Conservation (phyloP, 371 early-diverging fungal genomes). For the Mortierella sp. region DNA sequence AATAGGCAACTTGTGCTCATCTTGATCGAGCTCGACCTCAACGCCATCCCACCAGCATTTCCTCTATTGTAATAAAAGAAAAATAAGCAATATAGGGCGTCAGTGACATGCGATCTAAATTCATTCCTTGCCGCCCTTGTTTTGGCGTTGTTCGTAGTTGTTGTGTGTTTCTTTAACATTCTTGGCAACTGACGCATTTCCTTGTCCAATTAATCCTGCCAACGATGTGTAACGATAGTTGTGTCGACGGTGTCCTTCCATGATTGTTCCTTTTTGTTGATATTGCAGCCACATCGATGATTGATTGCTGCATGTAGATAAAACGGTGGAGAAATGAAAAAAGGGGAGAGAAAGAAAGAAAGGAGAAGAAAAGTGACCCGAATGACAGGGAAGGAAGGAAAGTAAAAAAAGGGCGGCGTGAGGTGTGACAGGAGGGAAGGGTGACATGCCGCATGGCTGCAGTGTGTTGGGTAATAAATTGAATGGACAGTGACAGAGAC, state of each 20-base stretch:
- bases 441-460: not conserved
- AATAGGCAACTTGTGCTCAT: slow-evolving; percentile 67
- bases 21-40: slow-evolving; percentile 70
- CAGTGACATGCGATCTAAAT: not conserved
- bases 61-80: slow-evolving; percentile 59
- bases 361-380: too few species aligned
- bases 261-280: not conserved
- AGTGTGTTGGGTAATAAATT: too few species aligned
- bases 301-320: not conserved
- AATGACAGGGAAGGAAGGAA: too few species aligned
- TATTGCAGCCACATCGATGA: not conserved
- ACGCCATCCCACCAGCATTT: slow-evolving; percentile 93
- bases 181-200: too few species aligned
- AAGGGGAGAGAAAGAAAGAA: not conserved
- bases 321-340: not conserved
- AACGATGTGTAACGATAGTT: too few species aligned
- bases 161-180: too few species aligned
- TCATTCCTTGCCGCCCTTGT: not conserved
- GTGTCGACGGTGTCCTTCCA: too few species aligned
- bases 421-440: not conserved
- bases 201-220: too few species aligned
- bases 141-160: too few species aligned
- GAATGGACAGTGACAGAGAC: not conserved
- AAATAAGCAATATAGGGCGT: slow-evolving; percentile 1
- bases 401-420: too few species aligned